Conservation (phyloP, 306 rosid genomes). For the Inga leiocalycina region DNA sequence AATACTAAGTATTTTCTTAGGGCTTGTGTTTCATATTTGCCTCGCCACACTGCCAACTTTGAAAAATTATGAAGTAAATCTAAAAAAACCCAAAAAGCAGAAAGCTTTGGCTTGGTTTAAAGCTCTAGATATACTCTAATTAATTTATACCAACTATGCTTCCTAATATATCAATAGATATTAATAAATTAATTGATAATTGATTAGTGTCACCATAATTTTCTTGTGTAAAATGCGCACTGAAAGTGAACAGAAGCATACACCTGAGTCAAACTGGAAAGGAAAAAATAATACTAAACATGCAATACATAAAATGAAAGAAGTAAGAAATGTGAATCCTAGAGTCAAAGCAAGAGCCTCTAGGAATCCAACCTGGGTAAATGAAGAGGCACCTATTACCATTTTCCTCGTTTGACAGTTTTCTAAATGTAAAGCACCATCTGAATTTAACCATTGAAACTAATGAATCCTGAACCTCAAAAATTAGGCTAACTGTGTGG, state of each 20-base stretch:
- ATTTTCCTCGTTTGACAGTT: neutral
- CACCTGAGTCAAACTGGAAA: neutral
- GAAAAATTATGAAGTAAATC: neutral
- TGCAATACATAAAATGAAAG: neutral
- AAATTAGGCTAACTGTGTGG: neutral
- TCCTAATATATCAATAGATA: neutral
- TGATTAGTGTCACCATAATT: neutral
- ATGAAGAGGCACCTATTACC: neutral
- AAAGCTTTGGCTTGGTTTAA: neutral
- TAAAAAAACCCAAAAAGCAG: neutral
- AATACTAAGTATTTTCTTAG: neutral
- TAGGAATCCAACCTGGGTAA: neutral
- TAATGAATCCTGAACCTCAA: neutral
- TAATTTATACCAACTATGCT: neutral
- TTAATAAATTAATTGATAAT: neutral
- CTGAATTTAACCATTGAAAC: neutral
- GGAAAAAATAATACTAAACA: neutral
- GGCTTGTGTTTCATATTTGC: neutral
- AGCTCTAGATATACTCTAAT: neutral
- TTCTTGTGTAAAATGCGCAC: neutral
- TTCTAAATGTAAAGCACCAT: slow-evolving; percentile 1
- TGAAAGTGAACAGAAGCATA: neutral
- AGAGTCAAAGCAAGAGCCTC: neutral
- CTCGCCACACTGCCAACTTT: neutral
- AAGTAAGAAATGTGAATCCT: neutral